A percentile compares a stretch with the other conserved stretches of the same genome.
These are phyloP conservation scores for Helichrysum umbraculigerum DNA, from an alignment of 129 eudicot species.

Conservation along the genomic window DNA sequence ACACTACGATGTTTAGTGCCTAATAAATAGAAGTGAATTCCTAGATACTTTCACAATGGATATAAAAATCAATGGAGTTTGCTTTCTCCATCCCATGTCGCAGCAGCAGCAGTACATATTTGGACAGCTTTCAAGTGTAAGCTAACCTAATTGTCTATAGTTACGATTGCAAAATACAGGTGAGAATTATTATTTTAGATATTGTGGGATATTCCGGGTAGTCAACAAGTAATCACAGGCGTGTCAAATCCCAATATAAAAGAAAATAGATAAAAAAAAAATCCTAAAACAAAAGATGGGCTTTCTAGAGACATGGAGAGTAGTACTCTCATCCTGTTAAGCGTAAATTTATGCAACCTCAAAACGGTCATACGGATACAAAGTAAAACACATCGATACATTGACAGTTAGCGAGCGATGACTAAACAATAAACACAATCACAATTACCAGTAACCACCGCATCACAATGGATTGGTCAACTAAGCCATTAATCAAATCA, in stretches of 20 bases:
- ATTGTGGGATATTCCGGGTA: background rate
- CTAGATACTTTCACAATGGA: background rate
- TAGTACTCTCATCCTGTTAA: background rate
- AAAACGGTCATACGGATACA: background rate
- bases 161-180: background rate
- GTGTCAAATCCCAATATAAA: background rate
- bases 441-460: background rate
- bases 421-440: background rate
- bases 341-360: background rate
- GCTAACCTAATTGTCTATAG: background rate
- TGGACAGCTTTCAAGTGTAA: slow-evolving; percentile 4
- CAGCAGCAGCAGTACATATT: background rate
- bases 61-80: slow-evolving; percentile 7
- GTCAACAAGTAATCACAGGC: background rate
- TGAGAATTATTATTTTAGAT: too few relatives aligned
- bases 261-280: background rate
- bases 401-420: background rate
- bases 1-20: too few relatives aligned
- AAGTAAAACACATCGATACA: background rate
- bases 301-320: background rate
- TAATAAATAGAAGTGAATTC: background rate
- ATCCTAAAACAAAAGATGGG: background rate
- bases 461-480: background rate
- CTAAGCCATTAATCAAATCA: background rate
- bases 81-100: slow-evolving; percentile 4